A percentile compares a stretch with the other conserved stretches of the same genome.
Evolutionary conservation across 192 early-diverging fungal species (phyloP).

Genomic region (Backusella australiensis): DNA sequence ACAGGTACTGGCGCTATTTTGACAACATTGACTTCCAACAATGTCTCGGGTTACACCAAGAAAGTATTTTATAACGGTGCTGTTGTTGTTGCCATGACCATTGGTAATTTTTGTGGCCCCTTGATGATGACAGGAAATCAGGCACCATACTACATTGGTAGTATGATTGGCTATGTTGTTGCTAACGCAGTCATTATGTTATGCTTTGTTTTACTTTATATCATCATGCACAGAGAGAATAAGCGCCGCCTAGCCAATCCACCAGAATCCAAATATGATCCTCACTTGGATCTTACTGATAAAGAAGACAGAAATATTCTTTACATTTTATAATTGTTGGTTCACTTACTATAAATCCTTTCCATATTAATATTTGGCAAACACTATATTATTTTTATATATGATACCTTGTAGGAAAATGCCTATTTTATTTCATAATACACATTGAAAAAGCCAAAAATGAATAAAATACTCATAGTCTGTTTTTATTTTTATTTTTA

Average conservation of each 20-base stretch:
- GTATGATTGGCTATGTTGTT: constrained; percentile 8
- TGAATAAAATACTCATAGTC: too few relatives aligned
- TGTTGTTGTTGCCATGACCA: constrained; percentile 5
- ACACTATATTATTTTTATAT: not conserved
- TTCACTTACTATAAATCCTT: not conserved
- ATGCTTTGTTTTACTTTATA: not conserved
- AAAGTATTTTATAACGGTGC: constrained; percentile 7
- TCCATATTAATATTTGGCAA: not conserved
- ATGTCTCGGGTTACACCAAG: constrained; percentile 17
- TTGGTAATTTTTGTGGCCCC: constrained; percentile 21
- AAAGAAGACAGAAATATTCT: constrained; percentile 4
- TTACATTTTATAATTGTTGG: constrained; percentile 1
- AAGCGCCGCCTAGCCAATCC: not conserved
- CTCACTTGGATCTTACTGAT: constrained; percentile 11
- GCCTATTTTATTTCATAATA: not conserved
- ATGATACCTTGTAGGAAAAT: not conserved
- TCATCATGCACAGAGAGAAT: not conserved
- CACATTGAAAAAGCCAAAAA: not conserved
- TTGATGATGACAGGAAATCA: constrained; percentile 20
- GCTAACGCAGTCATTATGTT: not conserved
- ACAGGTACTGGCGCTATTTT: not conserved
- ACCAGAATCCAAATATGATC: not conserved
- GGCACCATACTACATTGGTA: constrained; percentile 16
- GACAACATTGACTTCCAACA: not conserved
- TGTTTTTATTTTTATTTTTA: too few relatives aligned